phyloP scores from a whole-genome alignment of 2,329 filamentous ascomycete genomes.

The Scopulariopsis brevicaulis region DNA sequence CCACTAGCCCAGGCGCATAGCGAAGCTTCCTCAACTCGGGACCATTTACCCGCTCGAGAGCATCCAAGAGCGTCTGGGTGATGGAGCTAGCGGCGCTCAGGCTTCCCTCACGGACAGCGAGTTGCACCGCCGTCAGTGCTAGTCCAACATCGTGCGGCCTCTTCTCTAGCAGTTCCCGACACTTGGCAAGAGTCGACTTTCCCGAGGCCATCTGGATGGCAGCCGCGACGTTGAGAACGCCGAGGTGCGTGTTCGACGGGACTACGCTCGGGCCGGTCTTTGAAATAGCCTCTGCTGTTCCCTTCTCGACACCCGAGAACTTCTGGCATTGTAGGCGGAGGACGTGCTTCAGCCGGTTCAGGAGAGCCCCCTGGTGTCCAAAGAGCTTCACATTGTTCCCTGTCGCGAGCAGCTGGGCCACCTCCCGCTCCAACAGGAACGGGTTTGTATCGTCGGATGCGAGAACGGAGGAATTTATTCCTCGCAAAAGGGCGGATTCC shows the following conservation, averaged over 20 bases:
- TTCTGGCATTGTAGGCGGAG: constrained; percentile 54
- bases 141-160: constrained; percentile 54
- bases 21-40: constrained; percentile 55
- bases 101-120: constrained; percentile 65
- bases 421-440: constrained; percentile 52
- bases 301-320: constrained; percentile 40
- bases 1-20: constrained; percentile 76
- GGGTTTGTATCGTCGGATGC: constrained; percentile 43
- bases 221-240: constrained; percentile 5
- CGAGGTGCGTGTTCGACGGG: background rate
- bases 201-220: constrained; percentile 1
- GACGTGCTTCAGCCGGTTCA: constrained; percentile 48
- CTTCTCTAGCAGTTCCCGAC: constrained; percentile 3
- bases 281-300: constrained; percentile 15
- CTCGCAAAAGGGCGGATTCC: constrained; percentile 53
- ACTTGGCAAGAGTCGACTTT: constrained; percentile 3
- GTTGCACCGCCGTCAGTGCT: constrained; percentile 66
- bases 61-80: constrained; percentile 63
- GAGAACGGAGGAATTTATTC: constrained; percentile 46
- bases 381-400: constrained; percentile 56
- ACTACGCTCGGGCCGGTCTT: background rate
- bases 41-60: constrained; percentile 51
- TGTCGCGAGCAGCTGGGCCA: constrained; percentile 39
- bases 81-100: constrained; percentile 62
- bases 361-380: constrained; percentile 44